Evolutionary conservation across 225 moss, liverwort and hornwort species (phyloP), one percentile per base, ranked within the genome.

Genomic region (Ulota crispa): DNA sequence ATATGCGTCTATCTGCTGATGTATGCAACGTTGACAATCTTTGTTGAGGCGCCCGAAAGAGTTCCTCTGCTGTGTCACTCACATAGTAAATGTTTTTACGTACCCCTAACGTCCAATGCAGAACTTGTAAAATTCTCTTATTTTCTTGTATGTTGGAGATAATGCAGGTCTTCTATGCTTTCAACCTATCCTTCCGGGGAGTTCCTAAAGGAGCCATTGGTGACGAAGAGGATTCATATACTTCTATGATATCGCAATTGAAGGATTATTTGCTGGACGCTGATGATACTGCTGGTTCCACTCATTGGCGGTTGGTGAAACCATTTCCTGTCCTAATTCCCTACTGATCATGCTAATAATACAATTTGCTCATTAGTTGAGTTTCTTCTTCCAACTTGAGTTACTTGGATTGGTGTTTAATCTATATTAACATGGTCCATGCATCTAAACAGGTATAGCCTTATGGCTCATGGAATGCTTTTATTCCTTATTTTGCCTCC

Each of bases 381-480:
- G 28, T 60, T 55, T 55, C 70, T 71, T 70, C 70, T 76, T 60
- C 8, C 27, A 4, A 21, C 18, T 64, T 47, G 64, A 32, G 36
- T 59, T 59, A 4, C 23, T 34, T 78, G 45, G 34, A 41, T 66
- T 79, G 66, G 36, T 68, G 27, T 68, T 24, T 19, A 68, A 5
- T 54, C 62, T 68, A 12, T 62, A 27, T 63, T 79, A 32, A 83
- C 43, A 26, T 77, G 43, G 80, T 79, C 55, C 42, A 54, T 83
- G 56, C 6, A 56, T 83, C 61, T 11, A 31, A 64, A 80, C 91
- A 93, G 93, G 81, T 94, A 95, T 80, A 92, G 82, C 78, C 68
- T 95, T 31, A 95, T 95, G 93, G 93, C 93, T n/a, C 93, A 95
- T 78, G 95, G 93, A 69, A 92, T 95, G 65, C 95, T 95, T 81